Evolutionary conservation across 139 green algal species (phyloP).

Genomic region (Chlorella sp.): DNA sequence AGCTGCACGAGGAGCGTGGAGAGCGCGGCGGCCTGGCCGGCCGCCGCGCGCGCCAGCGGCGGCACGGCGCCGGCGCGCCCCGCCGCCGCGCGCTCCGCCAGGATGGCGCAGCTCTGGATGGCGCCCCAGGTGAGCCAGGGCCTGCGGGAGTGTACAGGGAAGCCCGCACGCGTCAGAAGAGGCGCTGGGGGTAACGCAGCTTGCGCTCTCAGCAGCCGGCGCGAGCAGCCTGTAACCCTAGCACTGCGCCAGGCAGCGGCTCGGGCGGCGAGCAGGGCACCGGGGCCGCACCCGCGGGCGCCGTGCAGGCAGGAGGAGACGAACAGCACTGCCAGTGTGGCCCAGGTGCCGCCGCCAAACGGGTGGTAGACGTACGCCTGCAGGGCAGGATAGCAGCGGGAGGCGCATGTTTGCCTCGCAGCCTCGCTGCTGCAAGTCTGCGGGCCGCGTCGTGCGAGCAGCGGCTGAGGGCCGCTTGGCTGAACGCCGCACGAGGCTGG

Average conservation of each 20-base stretch:
- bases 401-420: no score
- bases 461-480: no score
- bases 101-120: constrained; percentile 8
- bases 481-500: no score
- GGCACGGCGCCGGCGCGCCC: neutral
- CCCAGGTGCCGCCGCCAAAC: neutral
- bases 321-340: neutral
- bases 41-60: neutral
- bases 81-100: neutral
- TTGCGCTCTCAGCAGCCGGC: neutral
- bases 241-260: no score
- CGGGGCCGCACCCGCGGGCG: neutral
- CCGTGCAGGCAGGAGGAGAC: constrained; percentile 18
- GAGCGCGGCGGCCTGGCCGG: constrained; percentile 6
- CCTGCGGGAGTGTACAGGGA: neutral
- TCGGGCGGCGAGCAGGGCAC: no score
- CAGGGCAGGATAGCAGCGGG: no score
- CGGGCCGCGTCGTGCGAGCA: no score
- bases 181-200: neutral
- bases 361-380: constrained; percentile 23
- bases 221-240: no score
- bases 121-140: constrained; percentile 17
- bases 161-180: neutral
- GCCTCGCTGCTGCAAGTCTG: no score
- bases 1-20: constrained; percentile 26